Percentiles rank a stretch among this genome's conserved stretches.
These are phyloP conservation scores for Pestalotiopsis sp. DNA, from an alignment of 2,329 filamentous ascomycete species.

Conservation along the genomic window DNA sequence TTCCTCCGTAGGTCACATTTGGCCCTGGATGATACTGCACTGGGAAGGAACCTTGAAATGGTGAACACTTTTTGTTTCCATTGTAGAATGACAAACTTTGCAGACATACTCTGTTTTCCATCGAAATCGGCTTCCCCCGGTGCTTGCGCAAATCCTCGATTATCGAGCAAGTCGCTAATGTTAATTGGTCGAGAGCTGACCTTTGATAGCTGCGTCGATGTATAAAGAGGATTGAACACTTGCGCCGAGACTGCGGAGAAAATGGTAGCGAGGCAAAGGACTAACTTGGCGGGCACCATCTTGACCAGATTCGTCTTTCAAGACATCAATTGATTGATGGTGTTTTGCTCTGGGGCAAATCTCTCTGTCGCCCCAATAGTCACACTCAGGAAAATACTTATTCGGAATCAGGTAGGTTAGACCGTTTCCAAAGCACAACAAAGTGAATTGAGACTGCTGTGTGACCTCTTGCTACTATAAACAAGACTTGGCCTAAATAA, in stretches of 20 bases:
- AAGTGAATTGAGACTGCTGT: too few relatives aligned
- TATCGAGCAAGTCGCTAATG: constrained; percentile 18
- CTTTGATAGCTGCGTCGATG: not conserved
- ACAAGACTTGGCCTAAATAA: too few relatives aligned
- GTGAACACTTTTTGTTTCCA: not conserved
- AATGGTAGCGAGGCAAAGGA: not conserved
- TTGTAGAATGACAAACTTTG: not conserved
- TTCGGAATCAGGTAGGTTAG: too few relatives aligned
- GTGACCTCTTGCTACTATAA: too few relatives aligned
- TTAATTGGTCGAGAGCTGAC: constrained; percentile 15
- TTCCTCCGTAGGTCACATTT: constrained; percentile 20
- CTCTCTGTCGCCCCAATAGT: too few relatives aligned
- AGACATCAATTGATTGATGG: not conserved
- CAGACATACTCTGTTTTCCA: constrained; percentile 10
- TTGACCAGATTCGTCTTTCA: not conserved
- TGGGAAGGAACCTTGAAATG: constrained; percentile 15
- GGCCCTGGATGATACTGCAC: constrained; percentile 18
- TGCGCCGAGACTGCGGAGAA: not conserved
- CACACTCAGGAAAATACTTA: too few relatives aligned
- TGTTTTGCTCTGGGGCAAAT: not conserved
- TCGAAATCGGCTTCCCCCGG: constrained; percentile 24
- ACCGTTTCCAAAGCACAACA: too few relatives aligned
- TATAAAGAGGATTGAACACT: constrained; percentile 8
- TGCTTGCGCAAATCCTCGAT: constrained; percentile 17
- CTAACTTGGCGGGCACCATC: not conserved